Percentiles rank a stretch among this genome's conserved stretches.
Conservation (phyloP, 2,329 filamentous ascomycete species). For the Orbilia brochopaga region DNA sequence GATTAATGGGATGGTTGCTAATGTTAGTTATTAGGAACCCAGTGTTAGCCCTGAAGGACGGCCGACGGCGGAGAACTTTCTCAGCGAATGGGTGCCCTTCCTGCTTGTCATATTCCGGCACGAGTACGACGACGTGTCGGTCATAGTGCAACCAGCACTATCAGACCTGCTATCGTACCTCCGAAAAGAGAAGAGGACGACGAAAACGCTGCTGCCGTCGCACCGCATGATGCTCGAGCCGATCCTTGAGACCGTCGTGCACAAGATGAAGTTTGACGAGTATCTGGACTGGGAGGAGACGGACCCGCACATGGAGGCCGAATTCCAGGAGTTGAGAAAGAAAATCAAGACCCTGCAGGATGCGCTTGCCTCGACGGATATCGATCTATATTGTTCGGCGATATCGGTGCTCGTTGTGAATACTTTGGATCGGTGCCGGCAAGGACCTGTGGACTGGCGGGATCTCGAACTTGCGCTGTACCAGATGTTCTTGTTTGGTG, state of each 20-base stretch:
- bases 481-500: constrained; percentile 95
- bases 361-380: constrained; percentile 86
- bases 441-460: constrained; percentile 85
- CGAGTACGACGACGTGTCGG: constrained; percentile 97
- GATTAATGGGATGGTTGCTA: neutral
- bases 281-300: constrained; percentile 92
- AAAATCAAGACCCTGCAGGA: constrained; percentile 89
- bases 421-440: constrained; percentile 80
- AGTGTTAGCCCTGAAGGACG: constrained; percentile 57
- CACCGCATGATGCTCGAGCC: constrained; percentile 84
- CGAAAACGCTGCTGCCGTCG: constrained; percentile 70
- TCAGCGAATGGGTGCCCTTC: constrained; percentile 83
- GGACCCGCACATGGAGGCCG: constrained; percentile 92
- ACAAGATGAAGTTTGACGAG: constrained; percentile 97
- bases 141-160: constrained; percentile 88
- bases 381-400: constrained; percentile 84
- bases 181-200: constrained; percentile 73
- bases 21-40: constrained; percentile 12
- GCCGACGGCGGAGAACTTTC: constrained; percentile 77
- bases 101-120: constrained; percentile 94
- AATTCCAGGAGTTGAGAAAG: constrained; percentile 93
- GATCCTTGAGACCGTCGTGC: constrained; percentile 87
- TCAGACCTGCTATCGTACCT: constrained; percentile 91
- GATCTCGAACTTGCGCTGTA: constrained; percentile 92
- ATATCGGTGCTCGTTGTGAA: constrained; percentile 85